These are phyloP conservation scores for Phytophthora agathidicida DNA, from an alignment of 352 stramenopile genomes.

Conservation along the genomic window DNA sequence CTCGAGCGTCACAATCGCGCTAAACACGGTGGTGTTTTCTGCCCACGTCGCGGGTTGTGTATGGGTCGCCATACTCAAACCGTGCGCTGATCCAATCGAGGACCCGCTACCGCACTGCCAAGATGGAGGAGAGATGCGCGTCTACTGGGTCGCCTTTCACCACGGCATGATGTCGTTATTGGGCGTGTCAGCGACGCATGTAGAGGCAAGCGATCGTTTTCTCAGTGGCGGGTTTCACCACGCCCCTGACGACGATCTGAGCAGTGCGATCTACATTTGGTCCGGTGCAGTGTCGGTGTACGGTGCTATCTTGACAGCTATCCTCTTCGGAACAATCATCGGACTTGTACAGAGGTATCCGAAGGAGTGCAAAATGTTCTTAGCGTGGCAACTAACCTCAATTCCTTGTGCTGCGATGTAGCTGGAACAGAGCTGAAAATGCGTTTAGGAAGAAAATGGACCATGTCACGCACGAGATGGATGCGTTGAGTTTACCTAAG, in stretches of 20 bases:
- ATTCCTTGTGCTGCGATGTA: constrained; percentile 15
- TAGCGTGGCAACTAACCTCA: neutral
- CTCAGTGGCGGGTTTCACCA: constrained; percentile 53
- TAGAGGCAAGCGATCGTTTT: constrained; percentile 53
- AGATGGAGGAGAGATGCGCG: constrained; percentile 37
- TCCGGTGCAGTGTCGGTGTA: constrained; percentile 48
- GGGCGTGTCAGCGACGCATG: constrained; percentile 48
- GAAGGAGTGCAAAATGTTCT: neutral
- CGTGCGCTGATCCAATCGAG: constrained; percentile 37
- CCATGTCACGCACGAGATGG: constrained; percentile 71
- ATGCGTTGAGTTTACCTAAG: constrained; percentile 59
- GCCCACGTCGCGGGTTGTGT: constrained; percentile 60
- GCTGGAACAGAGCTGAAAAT: constrained; percentile 68
- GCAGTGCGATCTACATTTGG: constrained; percentile 46
- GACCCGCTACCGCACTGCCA: constrained; percentile 35
- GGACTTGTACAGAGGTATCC: constrained; percentile 59
- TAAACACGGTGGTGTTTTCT: constrained; percentile 59
- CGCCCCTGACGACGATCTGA: constrained; percentile 17
- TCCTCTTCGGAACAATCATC: constrained; percentile 65
- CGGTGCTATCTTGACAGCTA: constrained; percentile 49
- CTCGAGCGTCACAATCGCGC: constrained; percentile 53
- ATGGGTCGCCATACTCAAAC: constrained; percentile 60
- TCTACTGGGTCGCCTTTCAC: constrained; percentile 68
- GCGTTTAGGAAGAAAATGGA: constrained; percentile 79
- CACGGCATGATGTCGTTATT: constrained; percentile 63